Evolutionary conservation across 2,329 filamentous ascomycete genomes (phyloP).

Genomic region (Chrysoporthe austroafricana): DNA sequence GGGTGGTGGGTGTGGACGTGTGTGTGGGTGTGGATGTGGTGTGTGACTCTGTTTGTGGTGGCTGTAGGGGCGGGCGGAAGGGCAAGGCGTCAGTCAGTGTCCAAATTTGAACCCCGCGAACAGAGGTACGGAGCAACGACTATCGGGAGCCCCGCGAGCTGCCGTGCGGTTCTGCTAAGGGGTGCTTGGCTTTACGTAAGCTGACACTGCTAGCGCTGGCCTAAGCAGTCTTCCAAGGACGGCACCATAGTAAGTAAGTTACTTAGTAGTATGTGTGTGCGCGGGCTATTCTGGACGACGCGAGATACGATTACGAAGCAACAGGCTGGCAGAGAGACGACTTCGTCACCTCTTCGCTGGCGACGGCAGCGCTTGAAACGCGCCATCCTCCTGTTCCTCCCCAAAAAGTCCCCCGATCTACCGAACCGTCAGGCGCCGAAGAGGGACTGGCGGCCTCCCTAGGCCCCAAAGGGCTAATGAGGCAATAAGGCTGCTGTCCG

Average conservation of each 20-base stretch:
- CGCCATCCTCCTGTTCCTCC: conserved; percentile 3
- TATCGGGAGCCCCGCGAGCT: neutral
- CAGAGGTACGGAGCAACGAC: neutral
- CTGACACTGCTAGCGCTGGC: conserved; percentile 6
- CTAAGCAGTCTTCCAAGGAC: neutral
- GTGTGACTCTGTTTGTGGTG: too few relatives aligned
- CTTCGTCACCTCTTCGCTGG: neutral
- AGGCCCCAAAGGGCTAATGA: neutral
- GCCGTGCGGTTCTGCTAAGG: neutral
- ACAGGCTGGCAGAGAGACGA: conserved; percentile 11
- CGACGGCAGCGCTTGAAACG: conserved; percentile 12
- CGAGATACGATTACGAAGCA: neutral
- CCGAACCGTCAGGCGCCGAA: neutral
- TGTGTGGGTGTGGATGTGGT: too few relatives aligned
- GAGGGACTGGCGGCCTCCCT: conserved; percentile 8
- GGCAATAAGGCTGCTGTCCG: neutral
- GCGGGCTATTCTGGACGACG: too few relatives aligned
- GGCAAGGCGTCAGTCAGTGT: neutral
- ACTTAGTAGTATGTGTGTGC: neutral
- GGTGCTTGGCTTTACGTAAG: neutral
- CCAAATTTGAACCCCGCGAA: neutral
- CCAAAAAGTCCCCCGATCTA: neutral
- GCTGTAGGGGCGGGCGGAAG: neutral
- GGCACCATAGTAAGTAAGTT: too few relatives aligned
- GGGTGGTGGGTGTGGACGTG: too few relatives aligned